Evolutionary conservation across 257 asterid genomes (phyloP).

Genomic region (Scutellaria galericulata): DNA sequence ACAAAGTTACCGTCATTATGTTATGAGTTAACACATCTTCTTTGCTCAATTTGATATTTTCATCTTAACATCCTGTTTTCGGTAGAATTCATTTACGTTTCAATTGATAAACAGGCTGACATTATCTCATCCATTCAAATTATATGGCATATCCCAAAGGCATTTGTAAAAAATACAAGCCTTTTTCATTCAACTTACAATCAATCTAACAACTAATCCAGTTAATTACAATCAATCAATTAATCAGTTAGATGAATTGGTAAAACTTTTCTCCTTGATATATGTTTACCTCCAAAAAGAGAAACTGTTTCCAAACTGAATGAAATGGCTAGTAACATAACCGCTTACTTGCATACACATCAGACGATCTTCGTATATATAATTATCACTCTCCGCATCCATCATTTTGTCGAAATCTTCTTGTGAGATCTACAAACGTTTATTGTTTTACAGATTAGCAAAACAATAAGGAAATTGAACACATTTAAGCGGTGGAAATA

Average conservation of each 20-base stretch:
- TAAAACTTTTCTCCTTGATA: neutral
- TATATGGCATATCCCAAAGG: neutral
- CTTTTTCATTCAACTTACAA: too few relatives aligned
- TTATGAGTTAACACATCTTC: neutral
- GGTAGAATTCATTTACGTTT: neutral
- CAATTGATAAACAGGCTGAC: neutral
- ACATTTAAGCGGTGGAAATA: conserved; percentile 19
- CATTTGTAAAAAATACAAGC: too few relatives aligned
- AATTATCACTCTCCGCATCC: conserved; percentile 38
- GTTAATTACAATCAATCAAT: neutral
- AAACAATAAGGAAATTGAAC: conserved; percentile 5
- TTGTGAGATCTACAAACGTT: conserved; percentile 40
- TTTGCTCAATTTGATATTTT: neutral
- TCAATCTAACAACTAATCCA: neutral
- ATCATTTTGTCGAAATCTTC: conserved; percentile 34
- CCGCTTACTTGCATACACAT: conserved; percentile 62
- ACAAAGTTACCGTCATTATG: neutral
- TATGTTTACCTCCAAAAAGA: neutral
- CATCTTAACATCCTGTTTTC: neutral
- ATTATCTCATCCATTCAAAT: neutral
- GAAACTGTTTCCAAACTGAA: neutral
- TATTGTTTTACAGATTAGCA: conserved; percentile 12
- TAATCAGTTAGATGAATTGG: too few relatives aligned
- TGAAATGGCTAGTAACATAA: neutral
- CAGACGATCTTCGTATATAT: conserved; percentile 51